Percentiles rank a stretch among this genome's conserved stretches.
Evolutionary conservation across 495 filamentous ascomycete genomes (phyloP).

Genomic region (Penicillium atrosanguineum): DNA sequence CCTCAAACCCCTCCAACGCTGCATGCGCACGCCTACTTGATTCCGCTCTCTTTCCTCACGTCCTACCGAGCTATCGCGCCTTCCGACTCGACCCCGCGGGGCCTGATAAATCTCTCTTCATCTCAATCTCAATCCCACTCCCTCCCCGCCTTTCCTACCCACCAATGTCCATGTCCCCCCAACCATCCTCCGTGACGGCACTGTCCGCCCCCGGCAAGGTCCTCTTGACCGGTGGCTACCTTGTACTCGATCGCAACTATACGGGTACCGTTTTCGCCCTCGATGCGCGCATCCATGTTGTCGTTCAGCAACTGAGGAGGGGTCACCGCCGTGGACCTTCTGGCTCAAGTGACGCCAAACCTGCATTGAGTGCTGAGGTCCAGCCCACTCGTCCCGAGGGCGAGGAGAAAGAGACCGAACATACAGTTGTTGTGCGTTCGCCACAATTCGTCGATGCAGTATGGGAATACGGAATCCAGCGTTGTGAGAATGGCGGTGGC

Average conservation of each 20-base stretch:
- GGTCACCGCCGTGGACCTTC: slow-evolving; percentile 30
- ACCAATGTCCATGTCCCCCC: slow-evolving; percentile 14
- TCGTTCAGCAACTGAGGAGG: slow-evolving; percentile 57
- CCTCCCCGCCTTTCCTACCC: slow-evolving; percentile 14
- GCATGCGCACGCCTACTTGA: slow-evolving; percentile 1
- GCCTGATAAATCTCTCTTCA: slow-evolving; percentile 6
- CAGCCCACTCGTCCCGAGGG: slow-evolving; percentile 1
- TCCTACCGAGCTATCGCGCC: neutral
- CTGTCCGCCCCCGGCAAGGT: slow-evolving; percentile 96
- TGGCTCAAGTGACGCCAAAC: slow-evolving; percentile 18
- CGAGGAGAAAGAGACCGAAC: slow-evolving; percentile 39
- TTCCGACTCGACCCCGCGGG: slow-evolving; percentile 5
- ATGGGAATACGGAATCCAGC: slow-evolving; percentile 80
- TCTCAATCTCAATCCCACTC: neutral
- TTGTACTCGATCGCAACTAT: slow-evolving; percentile 85
- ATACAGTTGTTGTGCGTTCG: slow-evolving; percentile 72
- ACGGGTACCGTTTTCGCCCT: slow-evolving; percentile 92
- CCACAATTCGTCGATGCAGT: slow-evolving; percentile 85
- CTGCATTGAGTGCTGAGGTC: slow-evolving; percentile 7
- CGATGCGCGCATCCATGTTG: slow-evolving; percentile 85
- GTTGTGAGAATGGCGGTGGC: slow-evolving; percentile 66
- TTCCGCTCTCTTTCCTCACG: neutral
- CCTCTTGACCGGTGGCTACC: slow-evolving; percentile 88
- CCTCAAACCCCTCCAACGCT: neutral
- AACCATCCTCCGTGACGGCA: slow-evolving; percentile 45